Evolutionary conservation across 768 basidiomycete species (phyloP), one percentile per base, ranked within the genome.

Genomic region (Phanerochaete carnosa): DNA sequence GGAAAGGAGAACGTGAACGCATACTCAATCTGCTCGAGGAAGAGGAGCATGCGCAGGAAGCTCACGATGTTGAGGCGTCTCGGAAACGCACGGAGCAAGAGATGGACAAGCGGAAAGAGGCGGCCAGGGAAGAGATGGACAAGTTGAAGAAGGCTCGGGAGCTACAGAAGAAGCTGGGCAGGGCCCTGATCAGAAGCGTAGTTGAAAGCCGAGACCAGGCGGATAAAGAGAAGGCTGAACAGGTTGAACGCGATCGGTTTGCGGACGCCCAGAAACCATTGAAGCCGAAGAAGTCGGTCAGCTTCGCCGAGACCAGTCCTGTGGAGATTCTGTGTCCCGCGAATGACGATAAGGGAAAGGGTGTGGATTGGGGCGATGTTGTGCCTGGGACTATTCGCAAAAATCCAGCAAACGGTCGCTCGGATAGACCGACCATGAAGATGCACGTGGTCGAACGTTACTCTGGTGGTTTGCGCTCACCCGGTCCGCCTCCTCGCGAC

Each of bases 91-190:
- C 73, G 49, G 75, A 77, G 64, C 82, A 83, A 43, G 74, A 78
- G n/a, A 67, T 83, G 22, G 81, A 76, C 64, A 81, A 78, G 66
- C 77, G 80, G 26, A 83, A 77, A 65, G 77, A 82, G 62, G 82
- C 79, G 4, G 79, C 78, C 16, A 75, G 73, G 62, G 61, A 65
- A 4, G 77, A 81, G 58, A 67, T 78, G 58, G 75, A 78, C 39
- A 72, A 62, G 45, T 55, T 79, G 28, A 78, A 73, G 59, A 69
- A 72, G 22, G 69, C 75, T 22, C 74, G 71, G 43, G 78, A 87
- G 60, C 73, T 90, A 69, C 89, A 90, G 70, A 88, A 84, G 77
- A 89, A 84, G 74, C 90, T 93, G 88, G 90, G 89, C 2, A 84
- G 80, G 64, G 84, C 88, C 0, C 76, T 92, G 39, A 60, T 92